Base-by-base conservation (phyloP, 1,139 yeast species). In the Candida sp. region DNA sequence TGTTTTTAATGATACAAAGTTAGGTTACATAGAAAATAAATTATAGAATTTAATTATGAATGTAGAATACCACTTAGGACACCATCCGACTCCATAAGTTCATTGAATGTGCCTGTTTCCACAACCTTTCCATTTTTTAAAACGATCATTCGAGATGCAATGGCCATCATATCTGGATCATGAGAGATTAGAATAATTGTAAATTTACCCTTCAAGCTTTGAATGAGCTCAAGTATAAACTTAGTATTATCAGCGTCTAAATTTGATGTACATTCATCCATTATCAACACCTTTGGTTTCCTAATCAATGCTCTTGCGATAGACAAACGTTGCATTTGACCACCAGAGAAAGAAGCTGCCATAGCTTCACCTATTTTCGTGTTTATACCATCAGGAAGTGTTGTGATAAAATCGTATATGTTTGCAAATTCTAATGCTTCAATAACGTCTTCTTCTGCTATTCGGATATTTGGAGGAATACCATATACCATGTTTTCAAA, bases 221-320 rank as follows among this genome's bases (percentile, higher is more conserved):
- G 49, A 1, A 86, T 64, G 39, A 82, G 54, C 1, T 66, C 57
- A 6, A 73, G 57, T n/a, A 82, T 68, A 5, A 56, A 52, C 12
- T 53, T 48, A 2, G 79, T 57, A 50, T 78, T 82, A 29, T 70
- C 75, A 0, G 84, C 73, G 58, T 88, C 96, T 45, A 88, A 64
- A 3, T 89, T 86, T 2, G 95, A 81, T 0, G 96, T 87, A 48
- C 89, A 84, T 56, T 88, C 96, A 61, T 88, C 96, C 42, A 88
- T 63, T 2, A 88, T 69, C 44, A 87, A 63, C 5, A 88, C 61
- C 40, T 73, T 71, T 0, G 95, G 90, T 40, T 72, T 68, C 40
- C 89, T 64, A 4, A 87, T 51, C 21, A 88, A 50, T 0, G 95
- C 90, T 48, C 96, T 75, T 0, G 88, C 91, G 47, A 88, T 81